Base-by-base conservation (phyloP, 495 filamentous ascomycete genomes). In the Hyaloscypha finlandica region DNA sequence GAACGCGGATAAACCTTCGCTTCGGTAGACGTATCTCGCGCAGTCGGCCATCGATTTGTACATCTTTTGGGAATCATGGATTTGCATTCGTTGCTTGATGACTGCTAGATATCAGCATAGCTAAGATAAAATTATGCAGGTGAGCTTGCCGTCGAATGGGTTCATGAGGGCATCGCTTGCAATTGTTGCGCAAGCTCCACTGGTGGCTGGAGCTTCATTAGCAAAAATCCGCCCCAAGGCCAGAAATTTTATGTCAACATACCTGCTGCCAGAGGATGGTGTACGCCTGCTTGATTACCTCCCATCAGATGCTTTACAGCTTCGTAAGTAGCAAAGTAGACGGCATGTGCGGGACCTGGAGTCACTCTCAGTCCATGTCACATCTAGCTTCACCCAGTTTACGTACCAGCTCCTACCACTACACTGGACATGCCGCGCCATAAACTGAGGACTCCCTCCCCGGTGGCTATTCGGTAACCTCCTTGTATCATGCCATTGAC, bases 61-160 rank as follows among this genome's bases (percentile, higher is more conserved):
- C 74, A 86, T 85, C 70, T 84, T 84, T 52, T 89, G 84, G n/a
- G 96, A 98, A 68, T 94, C 89, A 70, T 97, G 92, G 63, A 99
- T 90, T 76, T 99, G 95, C 95, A 99, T 99, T 59, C 95, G 90
- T 77, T 99, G 95, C 80, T 99, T 99, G 83, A 99, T 95, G 37
- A 99, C 95, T 97, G 72, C 29, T 25, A 61, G 61, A 68, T 73
- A 74, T 78, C 63, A 71, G 71, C 39, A 59, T 37, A 55, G 14
- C 25, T 55, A 30, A 35, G 3, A 29, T 1, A 33, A 51, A 8
- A 14, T 32, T 52, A 33, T 37, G 37, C 37, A 52, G 55, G 35
- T 55, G n/a, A 54, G 75, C 85, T 75, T 83, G 97, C 93, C 94
- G 81, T 99, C 95, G 77, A 99, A 99, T 33, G 95, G 95, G 77